Percentiles rank a stretch among this genome's conserved stretches.
These are phyloP conservation scores for Capronia epimyces DNA, from an alignment of 2,329 filamentous ascomycete species.

Conservation along the genomic window DNA sequence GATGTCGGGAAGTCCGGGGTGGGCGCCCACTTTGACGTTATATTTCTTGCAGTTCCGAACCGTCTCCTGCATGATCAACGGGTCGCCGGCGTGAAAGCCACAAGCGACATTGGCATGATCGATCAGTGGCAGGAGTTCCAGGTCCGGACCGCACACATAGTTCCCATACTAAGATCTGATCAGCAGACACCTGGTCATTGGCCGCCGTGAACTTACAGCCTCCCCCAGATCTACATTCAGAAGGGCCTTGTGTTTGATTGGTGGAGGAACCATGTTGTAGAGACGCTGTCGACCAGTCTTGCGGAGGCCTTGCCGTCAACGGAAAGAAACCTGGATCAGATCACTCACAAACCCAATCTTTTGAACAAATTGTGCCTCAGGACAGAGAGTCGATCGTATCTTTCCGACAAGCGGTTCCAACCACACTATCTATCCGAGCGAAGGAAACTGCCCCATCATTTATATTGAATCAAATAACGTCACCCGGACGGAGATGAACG, in stretches of 20 bases:
- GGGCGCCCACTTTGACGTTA: conserved; percentile 55
- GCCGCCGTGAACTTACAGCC: conserved; percentile 30
- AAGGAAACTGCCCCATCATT: neutral
- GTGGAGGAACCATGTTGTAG: conserved; percentile 31
- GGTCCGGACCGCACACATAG: conserved; percentile 50
- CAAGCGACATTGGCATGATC: conserved; percentile 60
- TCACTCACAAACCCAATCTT: too few species aligned
- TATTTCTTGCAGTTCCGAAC: conserved; percentile 54
- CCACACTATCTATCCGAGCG: neutral
- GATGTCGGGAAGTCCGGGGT: conserved; percentile 58
- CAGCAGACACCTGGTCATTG: neutral
- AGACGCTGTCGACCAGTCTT: neutral
- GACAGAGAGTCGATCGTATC: neutral
- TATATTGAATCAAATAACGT: conserved; percentile 7
- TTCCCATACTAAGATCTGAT: conserved; percentile 39
- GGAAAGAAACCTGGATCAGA: too few species aligned
- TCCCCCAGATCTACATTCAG: conserved; percentile 47
- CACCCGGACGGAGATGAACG: conserved; percentile 20
- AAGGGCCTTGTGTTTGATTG: conserved; percentile 49
- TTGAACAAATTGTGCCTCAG: too few species aligned
- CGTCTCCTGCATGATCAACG: conserved; percentile 59
- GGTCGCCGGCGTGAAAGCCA: conserved; percentile 57
- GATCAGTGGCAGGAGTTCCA: conserved; percentile 56
- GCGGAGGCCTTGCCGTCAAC: neutral
- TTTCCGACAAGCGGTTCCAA: neutral